Base-by-base conservation (phyloP, 1,284 basidiomycete species). In the Farysia itapuensis region DNA sequence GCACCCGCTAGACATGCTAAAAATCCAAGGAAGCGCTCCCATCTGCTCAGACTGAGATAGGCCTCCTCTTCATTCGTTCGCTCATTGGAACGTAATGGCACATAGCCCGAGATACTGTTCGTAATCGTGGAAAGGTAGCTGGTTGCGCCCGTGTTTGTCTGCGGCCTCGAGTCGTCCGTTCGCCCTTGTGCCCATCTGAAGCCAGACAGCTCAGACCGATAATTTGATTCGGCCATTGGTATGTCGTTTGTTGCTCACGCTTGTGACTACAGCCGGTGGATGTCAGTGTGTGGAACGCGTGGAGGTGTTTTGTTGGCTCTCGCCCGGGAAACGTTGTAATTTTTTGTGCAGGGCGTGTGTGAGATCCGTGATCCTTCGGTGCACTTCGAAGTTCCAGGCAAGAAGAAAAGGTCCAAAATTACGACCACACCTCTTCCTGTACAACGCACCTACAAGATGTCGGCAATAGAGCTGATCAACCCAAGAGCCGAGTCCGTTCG, bases 61-160 rank as follows among this genome's bases (percentile, higher is more conserved):
- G 94, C 94, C 75, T 97, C 92, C 70, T 98, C 94, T 77, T 98
- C 94, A 74, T 92, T 92, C 25, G 87, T 86, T 30, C 85, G 81
- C 57, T 91, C 89, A 59, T 77, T 84, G 4, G 87, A 89, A 19
- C 91, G 82, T 47, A 97, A 80, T 1, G 95, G 94, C 34, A 97
- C 86, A 72, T 96, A 97, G n/a, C 80, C 81, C 8, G 79, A 81
- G 16, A 83, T 71, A 14, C 73, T 86, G 82, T 38, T 87, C 84
- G 68, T 76, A 34, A 61, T 70, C 37, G 67, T 72, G n/a, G 64
- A 66, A 0, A 67, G 50, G 21, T 57, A 65, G 52, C 57, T 53
- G 18, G 45, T 21, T 12, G 58, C 31, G 15, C 53, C 52, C 14
- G 40, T 34, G 8, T 33, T 24, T 11, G 34, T 35, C 15, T 51